Conservation (phyloP, 1,284 basidiomycete genomes). For the Phlebopus sp. region DNA sequence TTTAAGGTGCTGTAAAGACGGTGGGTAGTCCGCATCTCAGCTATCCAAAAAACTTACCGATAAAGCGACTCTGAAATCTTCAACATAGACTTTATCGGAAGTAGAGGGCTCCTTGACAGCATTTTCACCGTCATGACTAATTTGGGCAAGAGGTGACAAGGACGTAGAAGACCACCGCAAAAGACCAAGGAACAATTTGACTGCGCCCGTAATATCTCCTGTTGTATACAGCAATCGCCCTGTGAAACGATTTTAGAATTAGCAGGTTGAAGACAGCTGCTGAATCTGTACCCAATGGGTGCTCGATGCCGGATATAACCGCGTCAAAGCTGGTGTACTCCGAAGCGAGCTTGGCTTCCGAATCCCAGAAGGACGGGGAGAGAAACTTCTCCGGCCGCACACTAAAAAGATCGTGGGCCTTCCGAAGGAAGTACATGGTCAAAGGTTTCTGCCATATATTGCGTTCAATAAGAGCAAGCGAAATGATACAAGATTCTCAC, state of each 20-base stretch:
- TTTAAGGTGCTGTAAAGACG: conserved; percentile 55
- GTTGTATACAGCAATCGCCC: conserved; percentile 76
- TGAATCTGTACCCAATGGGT: conserved; percentile 59
- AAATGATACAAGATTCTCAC: conserved; percentile 40
- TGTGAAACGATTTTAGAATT: conserved; percentile 27
- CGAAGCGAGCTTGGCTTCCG: conserved; percentile 49
- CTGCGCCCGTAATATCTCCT: conserved; percentile 68
- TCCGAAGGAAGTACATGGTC: conserved; percentile 74
- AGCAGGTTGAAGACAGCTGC: background rate
- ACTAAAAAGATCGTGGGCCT: conserved; percentile 60
- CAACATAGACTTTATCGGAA: conserved; percentile 64
- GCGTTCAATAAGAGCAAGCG: conserved; percentile 1
- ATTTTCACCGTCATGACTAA: conserved; percentile 19
- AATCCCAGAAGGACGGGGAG: conserved; percentile 77
- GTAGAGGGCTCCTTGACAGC: conserved; percentile 24
- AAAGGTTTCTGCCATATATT: conserved; percentile 62
- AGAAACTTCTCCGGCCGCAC: conserved; percentile 49
- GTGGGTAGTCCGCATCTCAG: conserved; percentile 5
- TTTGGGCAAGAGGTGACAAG: conserved; percentile 15
- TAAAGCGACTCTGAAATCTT: conserved; percentile 77
- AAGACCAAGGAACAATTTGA: conserved; percentile 63
- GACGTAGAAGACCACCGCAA: conserved; percentile 35
- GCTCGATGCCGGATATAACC: conserved; percentile 69
- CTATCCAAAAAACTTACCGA: conserved; percentile 42
- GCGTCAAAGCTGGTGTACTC: conserved; percentile 51